Evolutionary conservation across 106 monocot genomes (phyloP), one percentile per base, ranked within the genome.

Genomic region (Allium fistulosum): DNA sequence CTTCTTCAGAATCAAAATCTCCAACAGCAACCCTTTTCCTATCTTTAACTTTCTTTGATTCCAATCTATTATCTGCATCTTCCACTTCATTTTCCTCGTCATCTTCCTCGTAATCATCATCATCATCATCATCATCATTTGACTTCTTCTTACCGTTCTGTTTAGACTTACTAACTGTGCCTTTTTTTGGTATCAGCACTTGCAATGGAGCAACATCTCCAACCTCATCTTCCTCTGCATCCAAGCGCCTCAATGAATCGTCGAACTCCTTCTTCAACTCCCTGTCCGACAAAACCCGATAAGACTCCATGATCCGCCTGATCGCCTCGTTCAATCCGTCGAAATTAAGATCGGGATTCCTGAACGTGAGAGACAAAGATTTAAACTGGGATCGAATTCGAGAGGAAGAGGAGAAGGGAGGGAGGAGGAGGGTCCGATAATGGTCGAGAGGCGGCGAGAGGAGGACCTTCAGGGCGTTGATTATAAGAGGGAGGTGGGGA

Each of bases 141-240:
- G 91, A 96, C 50, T 79, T 81, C 76, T 83, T 87, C 53, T 65
- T 69, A 61, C 95, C 91, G 13, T 81, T 64, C 61, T 86, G 80
- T 77, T 88, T 88, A 8, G 79, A 67, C 18, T 48, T 60, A 67
- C 96, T 92, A 15, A 88, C 78, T 10, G 96, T 92, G 86, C 92
- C 22, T 22, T 0, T 22, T 22, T 22, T 22, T 22, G 22, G 22
- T 22, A 22, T 22, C 22, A 22, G 22, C 22, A 22, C 22, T 22
- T 22, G 22, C 22, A 22, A 22, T 22, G 22, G 22, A 22, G 91
- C 77, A 96, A 91, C 13, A 88, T 83, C 61, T 4, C 53, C 10
- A 51, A 22, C n/a, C 48, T 13, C 27, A 48, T 15, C 9, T 48
- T 47, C 68, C 8, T 26, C 57, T 13, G 62, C 61, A 45, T 76